Conservation (phyloP, 2,329 filamentous ascomycete genomes). For the Arthroderma uncinatum region DNA sequence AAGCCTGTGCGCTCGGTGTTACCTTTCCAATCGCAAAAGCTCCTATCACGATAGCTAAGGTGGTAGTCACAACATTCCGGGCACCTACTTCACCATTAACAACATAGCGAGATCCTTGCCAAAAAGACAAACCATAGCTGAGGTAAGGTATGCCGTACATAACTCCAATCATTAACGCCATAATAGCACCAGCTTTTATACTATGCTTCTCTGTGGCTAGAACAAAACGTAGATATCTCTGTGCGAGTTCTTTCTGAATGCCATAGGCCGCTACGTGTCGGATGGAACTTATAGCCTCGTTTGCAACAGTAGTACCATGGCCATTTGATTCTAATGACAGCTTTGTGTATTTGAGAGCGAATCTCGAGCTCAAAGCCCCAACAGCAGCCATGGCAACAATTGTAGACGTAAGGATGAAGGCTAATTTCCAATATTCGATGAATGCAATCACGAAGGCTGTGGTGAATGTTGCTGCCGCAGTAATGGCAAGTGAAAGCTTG, state of each 20-base stretch:
- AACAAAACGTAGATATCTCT: neutral
- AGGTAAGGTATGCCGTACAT: neutral
- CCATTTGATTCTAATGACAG: constrained; percentile 32
- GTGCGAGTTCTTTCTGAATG: neutral
- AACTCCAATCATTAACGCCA: neutral
- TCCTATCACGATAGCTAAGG: constrained; percentile 74
- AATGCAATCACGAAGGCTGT: neutral
- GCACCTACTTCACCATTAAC: constrained; percentile 50
- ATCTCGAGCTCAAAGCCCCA: neutral
- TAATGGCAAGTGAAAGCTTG: constrained; percentile 50
- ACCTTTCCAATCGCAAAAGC: constrained; percentile 71
- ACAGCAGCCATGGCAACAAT: neutral
- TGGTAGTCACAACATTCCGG: constrained; percentile 58
- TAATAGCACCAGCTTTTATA: neutral
- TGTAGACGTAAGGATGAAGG: constrained; percentile 29
- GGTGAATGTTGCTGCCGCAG: neutral
- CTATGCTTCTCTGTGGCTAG: neutral
- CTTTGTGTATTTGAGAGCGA: constrained; percentile 30
- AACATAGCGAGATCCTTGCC: constrained; percentile 60
- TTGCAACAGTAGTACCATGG: constrained; percentile 39
- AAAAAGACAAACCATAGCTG: constrained; percentile 40
- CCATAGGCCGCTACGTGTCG: neutral
- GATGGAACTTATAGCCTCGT: neutral
- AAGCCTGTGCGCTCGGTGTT: constrained; percentile 64
- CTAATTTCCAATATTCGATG: neutral